Base-by-base conservation (phyloP, 2,329 filamentous ascomycete species). In the Fusarium torreyae region DNA sequence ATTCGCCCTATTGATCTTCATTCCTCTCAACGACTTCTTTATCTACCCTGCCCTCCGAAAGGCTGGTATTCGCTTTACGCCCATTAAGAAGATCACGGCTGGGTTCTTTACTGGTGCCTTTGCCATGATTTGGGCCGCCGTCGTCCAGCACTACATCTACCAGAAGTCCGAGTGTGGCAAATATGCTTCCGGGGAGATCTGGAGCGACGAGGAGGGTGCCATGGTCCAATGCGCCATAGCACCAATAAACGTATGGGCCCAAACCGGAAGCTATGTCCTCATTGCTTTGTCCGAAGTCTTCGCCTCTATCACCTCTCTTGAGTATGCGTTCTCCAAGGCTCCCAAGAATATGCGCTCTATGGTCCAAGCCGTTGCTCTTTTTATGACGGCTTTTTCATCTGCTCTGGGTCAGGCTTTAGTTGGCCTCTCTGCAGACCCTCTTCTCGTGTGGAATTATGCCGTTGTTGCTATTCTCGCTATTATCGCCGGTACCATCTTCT, bases 311-410 rank as follows among this genome's bases (percentile, higher is more conserved):
- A 86, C 84, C 2, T 88, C 86, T 14, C 85, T 93, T 17, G 91
- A 94, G 78, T 93, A 92, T 70, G 91, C 92, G 22, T 93, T 89
- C 80, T 91, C 90, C 74, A 93, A 93, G 78, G 91, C 91, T 0
- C 92, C 92, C 10, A 86, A 85, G 75, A 93, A 92, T 80, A 94
- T 94, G 91, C 86, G 91, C 7, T 91, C 89, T 26, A 85, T 93
- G 57, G 89, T 94, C n/a, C 85, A 86, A 71, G 87, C 88, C 11
- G 83, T 93, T 55, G 87, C 87, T 49, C 86, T 92, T 52, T 91
- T 93, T 81, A 91, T 88, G 81, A 88, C 86, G 38, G 90, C 91
- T 48, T 87, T 94, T 74, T 88, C 89, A 8, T 84, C 89, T 40
- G 91, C 91, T 39, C 81, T 94, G 24, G 89, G 89, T 1, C 89